phyloP scores from a whole-genome alignment of 345 rosid genomes.

The Cardiospermum halicacabum region DNA sequence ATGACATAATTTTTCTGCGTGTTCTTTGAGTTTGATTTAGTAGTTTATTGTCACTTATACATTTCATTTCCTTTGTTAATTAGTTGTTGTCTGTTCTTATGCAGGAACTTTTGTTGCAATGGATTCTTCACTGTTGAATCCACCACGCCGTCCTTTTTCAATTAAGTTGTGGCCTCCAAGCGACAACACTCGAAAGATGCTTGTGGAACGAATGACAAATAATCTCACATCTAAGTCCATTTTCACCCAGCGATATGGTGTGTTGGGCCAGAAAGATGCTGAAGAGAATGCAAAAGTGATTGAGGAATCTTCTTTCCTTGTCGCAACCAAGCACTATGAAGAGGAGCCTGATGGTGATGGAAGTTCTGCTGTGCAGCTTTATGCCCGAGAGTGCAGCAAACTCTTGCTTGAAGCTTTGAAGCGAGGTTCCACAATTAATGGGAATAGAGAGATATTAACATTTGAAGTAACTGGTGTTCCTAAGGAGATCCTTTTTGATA shows the following conservation, averaged over 20 bases:
- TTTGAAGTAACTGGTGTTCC: constrained; percentile 30
- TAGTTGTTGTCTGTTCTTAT: neutral
- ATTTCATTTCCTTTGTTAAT: neutral
- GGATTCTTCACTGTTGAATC: constrained; percentile 46
- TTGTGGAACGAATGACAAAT: constrained; percentile 55
- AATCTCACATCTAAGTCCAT: constrained; percentile 74
- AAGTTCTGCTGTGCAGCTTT: constrained; percentile 88
- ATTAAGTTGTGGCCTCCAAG: constrained; percentile 93
- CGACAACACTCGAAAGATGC: constrained; percentile 60
- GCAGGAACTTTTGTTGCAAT: constrained; percentile 34
- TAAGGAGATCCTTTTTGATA: constrained; percentile 52
- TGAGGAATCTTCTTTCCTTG: constrained; percentile 59
- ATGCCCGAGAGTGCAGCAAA: constrained; percentile 92
- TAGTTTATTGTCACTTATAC: neutral
- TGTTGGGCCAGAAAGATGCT: constrained; percentile 67
- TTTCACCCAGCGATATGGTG: constrained; percentile 80
- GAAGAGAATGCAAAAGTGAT: constrained; percentile 67
- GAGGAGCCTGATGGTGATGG: constrained; percentile 97
- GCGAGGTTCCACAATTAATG: constrained; percentile 45
- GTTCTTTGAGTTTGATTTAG: neutral
- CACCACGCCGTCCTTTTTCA: constrained; percentile 59
- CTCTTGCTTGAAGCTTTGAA: constrained; percentile 75
- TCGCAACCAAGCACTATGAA: constrained; percentile 69
- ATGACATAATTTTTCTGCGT: neutral
- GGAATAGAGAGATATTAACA: constrained; percentile 4